Percentiles rank a stretch among this genome's conserved stretches.
Evolutionary conservation across 2,329 filamentous ascomycete species (phyloP).

Genomic region (Drechslera avenae): DNA sequence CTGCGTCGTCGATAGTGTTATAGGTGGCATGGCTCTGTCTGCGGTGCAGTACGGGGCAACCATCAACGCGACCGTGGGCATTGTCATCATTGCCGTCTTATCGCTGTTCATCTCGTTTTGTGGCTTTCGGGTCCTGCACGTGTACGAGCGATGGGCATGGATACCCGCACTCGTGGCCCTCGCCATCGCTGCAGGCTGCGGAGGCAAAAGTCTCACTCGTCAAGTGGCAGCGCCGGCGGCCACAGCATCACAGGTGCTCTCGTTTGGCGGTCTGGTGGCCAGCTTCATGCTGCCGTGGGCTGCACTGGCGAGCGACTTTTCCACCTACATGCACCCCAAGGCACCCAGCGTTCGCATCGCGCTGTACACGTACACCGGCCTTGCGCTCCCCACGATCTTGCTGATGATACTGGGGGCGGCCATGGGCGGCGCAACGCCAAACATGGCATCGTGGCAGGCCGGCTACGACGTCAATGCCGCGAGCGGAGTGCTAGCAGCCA

Average conservation of each 20-base stretch:
- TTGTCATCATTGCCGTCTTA: constrained; percentile 64
- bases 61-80: constrained; percentile 62
- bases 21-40: constrained; percentile 59
- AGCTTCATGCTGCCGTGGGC: constrained; percentile 69
- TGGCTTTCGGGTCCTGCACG: constrained; percentile 61
- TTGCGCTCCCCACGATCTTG: constrained; percentile 60
- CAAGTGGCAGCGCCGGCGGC: constrained; percentile 54
- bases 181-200: constrained; percentile 60
- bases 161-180: constrained; percentile 62
- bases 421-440: constrained; percentile 65
- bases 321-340: constrained; percentile 64
- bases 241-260: constrained; percentile 56
- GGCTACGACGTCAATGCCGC: constrained; percentile 61
- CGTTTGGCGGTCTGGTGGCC: constrained; percentile 65
- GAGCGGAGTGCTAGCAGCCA: constrained; percentile 64
- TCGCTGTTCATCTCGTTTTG: constrained; percentile 66
- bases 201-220: constrained; percentile 56
- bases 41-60: constrained; percentile 41
- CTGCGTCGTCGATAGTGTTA: constrained; percentile 64
- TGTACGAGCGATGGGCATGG: constrained; percentile 64
- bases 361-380: constrained; percentile 62
- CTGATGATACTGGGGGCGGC: constrained; percentile 69
- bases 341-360: constrained; percentile 59
- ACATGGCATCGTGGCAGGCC: constrained; percentile 59
- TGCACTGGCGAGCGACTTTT: constrained; percentile 64